Evolutionary conservation across 176 grass and related monocot species (phyloP), one percentile per base, ranked within the genome.

Genomic region (Poa pratensis): DNA sequence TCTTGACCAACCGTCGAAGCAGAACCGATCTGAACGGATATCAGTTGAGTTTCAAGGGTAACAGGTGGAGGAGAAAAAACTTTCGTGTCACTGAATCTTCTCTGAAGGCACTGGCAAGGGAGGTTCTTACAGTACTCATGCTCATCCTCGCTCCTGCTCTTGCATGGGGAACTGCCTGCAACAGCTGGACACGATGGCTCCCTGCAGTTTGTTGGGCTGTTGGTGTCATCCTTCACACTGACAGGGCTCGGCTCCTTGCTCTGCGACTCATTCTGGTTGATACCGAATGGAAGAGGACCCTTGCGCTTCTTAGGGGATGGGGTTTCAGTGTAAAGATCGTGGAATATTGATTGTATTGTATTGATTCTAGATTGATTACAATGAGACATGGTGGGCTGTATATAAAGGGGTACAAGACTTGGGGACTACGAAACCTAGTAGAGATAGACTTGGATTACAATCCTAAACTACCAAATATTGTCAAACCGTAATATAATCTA

Each of bases 221-320:
- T 86, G 34, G 75, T 32, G 30, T 48, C 69, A 55, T 83, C 82
- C 26, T 54, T 77, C 18, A 63, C 81, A 70, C 61, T 73, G 16
- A 52, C 77, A 75, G 78, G 46, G 39, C 63, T 75, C 68, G 45
- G 72, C 22, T 70, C 82, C 64, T 80, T 92, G 45, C 82, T 80
- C 51, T 73, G 70, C 8, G 83, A 58, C 55, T 81, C 87, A 43
- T 83, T 67, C 32, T 73, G 77, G 43, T 83, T 80, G 66, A 91
- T 58, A 76, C 67, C 52, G 80, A 90, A 94, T 23, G 92, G 22
- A 53, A 88, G 82, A 55, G 90, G 77, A 62, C 87, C 85, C 76
- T 97, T 97, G 69, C 94, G 91, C 76, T 97, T 97, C 73, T 87
- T 89, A 23, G 74, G 90, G 42, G 88, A 91, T 69, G 89, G 19